Evolutionary conservation across 257 asterid species (phyloP), one percentile per base, ranked within the genome.

Genomic region (Solanum gandarillasii): DNA sequence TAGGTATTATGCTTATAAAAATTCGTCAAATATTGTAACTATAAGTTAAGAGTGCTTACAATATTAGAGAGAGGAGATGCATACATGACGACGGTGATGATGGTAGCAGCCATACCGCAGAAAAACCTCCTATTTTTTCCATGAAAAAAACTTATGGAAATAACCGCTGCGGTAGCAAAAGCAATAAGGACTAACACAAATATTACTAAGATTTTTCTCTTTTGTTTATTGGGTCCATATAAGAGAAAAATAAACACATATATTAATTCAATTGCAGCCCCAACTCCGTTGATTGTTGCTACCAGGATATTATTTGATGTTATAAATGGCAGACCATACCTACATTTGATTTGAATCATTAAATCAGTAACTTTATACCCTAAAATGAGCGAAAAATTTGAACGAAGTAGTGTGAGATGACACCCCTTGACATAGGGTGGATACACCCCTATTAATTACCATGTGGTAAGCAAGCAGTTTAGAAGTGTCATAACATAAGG

Each of bases 301-400:
- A 96, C 94, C 1, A 94, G 90, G 68, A 96, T 46, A 89, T 96
- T 96, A 92, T 94, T 87, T 1, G 95, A 94, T 20, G 99, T 94
- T 87, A 96, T 95, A 87, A 96, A 95, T 3, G 98, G 98, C 91
- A 94, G 83, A 31, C 98, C 95, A 38, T 96, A 96, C 98, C 99
- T 96, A 85, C 0, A 48, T 13, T 5, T 48, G 0, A 48, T 23
- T n/a, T 18, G 4, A 88, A 25, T n/a, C 16, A 39, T 38, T 12
- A 78, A 43, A 70, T 13, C 18, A 76, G 25, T 55, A 76, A 84
- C 43, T 52, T 86, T 74, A 82, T 14, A 52, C 60, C 7, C 21
- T 14, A 5, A 48, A 14, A 14, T 48, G 7, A 48, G 60, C 8
- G 0, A 48, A 48, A 46, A 13, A 46, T 46, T 46, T 46, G 0